These are phyloP conservation scores for Tricholoma bakamatsutake DNA, from an alignment of 768 basidiomycete species.

Conservation along the genomic window DNA sequence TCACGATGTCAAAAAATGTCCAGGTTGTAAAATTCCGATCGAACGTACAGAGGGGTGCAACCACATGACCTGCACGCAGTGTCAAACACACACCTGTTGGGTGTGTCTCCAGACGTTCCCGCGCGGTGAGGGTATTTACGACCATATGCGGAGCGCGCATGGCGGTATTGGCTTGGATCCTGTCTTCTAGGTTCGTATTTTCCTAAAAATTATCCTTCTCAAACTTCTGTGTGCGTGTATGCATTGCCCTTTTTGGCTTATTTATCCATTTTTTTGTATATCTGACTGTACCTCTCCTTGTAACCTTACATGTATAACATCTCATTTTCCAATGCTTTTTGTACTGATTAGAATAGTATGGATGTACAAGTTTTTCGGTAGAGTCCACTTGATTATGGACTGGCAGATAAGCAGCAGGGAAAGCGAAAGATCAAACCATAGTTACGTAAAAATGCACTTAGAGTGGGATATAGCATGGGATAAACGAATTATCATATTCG, in stretches of 20 bases:
- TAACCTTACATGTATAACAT: neutral
- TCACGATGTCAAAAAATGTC: conserved; percentile 71
- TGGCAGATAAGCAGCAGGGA: neutral
- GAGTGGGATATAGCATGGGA: neutral
- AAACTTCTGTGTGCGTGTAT: neutral
- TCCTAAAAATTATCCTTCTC: neutral
- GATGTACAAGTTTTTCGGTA: neutral
- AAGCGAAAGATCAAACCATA: neutral
- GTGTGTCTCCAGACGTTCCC: conserved; percentile 69
- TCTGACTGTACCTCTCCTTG: neutral
- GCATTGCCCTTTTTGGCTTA: neutral
- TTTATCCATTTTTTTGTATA: neutral
- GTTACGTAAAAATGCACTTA: neutral
- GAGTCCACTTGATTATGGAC: neutral
- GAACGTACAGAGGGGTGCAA: conserved; percentile 76
- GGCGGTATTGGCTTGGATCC: conserved; percentile 50
- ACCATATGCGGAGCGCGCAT: conserved; percentile 66
- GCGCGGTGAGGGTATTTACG: conserved; percentile 65
- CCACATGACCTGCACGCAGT: conserved; percentile 74
- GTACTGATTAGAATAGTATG: neutral
- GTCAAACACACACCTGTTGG: conserved; percentile 80
- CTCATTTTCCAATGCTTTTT: neutral
- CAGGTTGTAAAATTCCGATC: conserved; percentile 63
- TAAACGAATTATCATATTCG: neutral
- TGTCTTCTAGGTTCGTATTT: neutral